phyloP scores from a whole-genome alignment of 2,329 filamentous ascomycete genomes.

The Pseudocercospora cruenta region DNA sequence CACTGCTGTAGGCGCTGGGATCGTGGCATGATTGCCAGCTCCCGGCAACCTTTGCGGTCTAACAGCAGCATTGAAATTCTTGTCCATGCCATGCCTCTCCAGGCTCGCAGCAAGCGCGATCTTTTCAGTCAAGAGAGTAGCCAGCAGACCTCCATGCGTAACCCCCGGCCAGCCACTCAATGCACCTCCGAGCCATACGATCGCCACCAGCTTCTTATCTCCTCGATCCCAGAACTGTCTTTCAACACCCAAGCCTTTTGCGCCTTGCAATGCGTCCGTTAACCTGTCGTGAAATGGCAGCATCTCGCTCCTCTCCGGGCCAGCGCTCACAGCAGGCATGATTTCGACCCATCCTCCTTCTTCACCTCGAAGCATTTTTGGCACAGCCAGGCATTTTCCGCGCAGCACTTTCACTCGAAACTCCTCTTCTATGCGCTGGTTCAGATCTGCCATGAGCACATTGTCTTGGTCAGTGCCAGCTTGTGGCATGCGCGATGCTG shows the following conservation, averaged over 20 bases:
- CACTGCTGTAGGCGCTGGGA: slow-evolving; percentile 22
- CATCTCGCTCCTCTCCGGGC: slow-evolving; percentile 16
- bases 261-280: slow-evolving; percentile 42
- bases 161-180: slow-evolving; percentile 71
- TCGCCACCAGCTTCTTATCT: slow-evolving; percentile 61
- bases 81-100: slow-evolving; percentile 38
- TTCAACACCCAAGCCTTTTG: slow-evolving; percentile 54
- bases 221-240: slow-evolving; percentile 65
- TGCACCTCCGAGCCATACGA: slow-evolving; percentile 70
- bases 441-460: slow-evolving; percentile 47
- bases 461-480: slow-evolving; percentile 49
- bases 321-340: slow-evolving; percentile 21
- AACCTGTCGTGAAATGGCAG: slow-evolving; percentile 28
- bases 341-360: slow-evolving; percentile 41
- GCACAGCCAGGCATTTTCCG: slow-evolving; percentile 46
- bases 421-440: slow-evolving; percentile 49
- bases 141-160: slow-evolving; percentile 71
- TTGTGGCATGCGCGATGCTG: slow-evolving; percentile 44
- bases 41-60: slow-evolving; percentile 38
- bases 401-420: slow-evolving; percentile 54
- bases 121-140: slow-evolving; percentile 70
- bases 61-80: slow-evolving; percentile 29
- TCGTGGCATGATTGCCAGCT: slow-evolving; percentile 37
- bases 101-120: slow-evolving; percentile 67
- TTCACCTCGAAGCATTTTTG: slow-evolving; percentile 36